Evolutionary conservation across 2,329 filamentous ascomycete genomes (phyloP).

Genomic region (Botrytis squamosa): DNA sequence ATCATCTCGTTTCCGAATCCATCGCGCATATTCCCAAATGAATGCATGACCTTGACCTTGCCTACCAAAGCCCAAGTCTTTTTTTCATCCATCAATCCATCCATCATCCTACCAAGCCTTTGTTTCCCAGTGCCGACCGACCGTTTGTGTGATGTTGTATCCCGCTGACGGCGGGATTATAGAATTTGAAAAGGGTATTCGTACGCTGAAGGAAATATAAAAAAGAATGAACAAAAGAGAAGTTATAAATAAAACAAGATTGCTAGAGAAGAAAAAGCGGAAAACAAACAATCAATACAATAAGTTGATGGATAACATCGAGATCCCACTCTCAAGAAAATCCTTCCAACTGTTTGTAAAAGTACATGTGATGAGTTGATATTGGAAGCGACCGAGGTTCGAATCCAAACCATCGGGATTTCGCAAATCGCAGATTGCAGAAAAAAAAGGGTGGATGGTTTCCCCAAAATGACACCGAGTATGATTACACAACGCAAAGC

Average conservation of each 20-base stretch:
- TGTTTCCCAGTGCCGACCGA: background rate
- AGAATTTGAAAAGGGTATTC: conserved; percentile 7
- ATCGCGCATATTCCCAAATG: conserved; percentile 1
- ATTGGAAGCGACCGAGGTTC: conserved; percentile 5
- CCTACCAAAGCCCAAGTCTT: background rate
- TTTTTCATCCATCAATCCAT: background rate
- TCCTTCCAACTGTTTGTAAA: conserved; percentile 5
- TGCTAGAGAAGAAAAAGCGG: background rate
- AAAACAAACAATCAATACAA: background rate
- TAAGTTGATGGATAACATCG: background rate
- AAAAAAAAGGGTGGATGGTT: background rate
- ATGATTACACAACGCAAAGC: background rate
- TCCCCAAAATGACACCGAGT: background rate
- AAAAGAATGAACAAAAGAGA: background rate
- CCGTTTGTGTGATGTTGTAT: background rate
- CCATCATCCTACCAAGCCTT: conserved; percentile 1
- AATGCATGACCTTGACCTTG: background rate
- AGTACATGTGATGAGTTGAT: conserved; percentile 13
- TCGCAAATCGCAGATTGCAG: background rate
- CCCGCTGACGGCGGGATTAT: background rate
- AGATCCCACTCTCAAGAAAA: background rate
- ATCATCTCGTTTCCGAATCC: background rate
- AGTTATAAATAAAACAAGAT: background rate
- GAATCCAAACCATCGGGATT: background rate
- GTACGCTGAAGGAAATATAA: background rate